Percentiles rank a stretch among this genome's conserved stretches.
Conservation (phyloP, 352 stramenopile species). For the Phytophthora citricola region DNA sequence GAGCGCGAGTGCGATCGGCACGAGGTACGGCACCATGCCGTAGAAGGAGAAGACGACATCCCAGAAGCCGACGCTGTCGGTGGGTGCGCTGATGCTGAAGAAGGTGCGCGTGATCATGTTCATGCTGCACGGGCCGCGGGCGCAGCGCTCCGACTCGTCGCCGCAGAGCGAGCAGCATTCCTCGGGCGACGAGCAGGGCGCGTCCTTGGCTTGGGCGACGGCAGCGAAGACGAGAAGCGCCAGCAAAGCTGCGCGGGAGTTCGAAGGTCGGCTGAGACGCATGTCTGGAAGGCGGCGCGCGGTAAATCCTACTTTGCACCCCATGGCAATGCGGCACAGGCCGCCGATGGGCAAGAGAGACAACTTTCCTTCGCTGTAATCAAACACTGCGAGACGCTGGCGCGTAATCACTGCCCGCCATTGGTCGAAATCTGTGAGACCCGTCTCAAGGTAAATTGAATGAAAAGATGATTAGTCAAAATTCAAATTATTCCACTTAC, state of each 20-base stretch:
- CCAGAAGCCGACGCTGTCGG: slow-evolving; percentile 46
- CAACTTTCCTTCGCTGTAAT: background rate
- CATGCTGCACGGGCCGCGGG: slow-evolving; percentile 58
- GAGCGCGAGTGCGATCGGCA: slow-evolving; percentile 46
- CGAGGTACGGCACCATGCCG: slow-evolving; percentile 64
- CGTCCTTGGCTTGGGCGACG: slow-evolving; percentile 20
- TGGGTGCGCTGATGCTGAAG: slow-evolving; percentile 62
- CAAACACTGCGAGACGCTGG: background rate
- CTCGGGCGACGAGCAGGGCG: slow-evolving; percentile 31
- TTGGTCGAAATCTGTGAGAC: background rate
- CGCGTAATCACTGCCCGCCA: background rate
- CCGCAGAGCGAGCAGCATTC: slow-evolving; percentile 62
- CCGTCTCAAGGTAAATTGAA: too few relatives aligned
- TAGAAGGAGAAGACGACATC: slow-evolving; percentile 62
- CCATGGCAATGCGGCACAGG: background rate
- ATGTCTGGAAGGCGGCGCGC: slow-evolving; percentile 1
- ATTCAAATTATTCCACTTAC: too few relatives aligned
- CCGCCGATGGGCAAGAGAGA: background rate
- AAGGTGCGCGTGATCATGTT: slow-evolving; percentile 46
- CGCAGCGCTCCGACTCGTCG: slow-evolving; percentile 52
- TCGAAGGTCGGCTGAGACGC: slow-evolving; percentile 7
- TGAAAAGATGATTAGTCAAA: too few relatives aligned
- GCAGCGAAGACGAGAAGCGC: slow-evolving; percentile 3
- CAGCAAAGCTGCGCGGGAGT: background rate
- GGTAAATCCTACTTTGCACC: slow-evolving; percentile 13